Percentiles rank a stretch among this genome's conserved stretches.
Evolutionary conservation across 768 basidiomycete species (phyloP).

Genomic region (Amanita jacksonii): DNA sequence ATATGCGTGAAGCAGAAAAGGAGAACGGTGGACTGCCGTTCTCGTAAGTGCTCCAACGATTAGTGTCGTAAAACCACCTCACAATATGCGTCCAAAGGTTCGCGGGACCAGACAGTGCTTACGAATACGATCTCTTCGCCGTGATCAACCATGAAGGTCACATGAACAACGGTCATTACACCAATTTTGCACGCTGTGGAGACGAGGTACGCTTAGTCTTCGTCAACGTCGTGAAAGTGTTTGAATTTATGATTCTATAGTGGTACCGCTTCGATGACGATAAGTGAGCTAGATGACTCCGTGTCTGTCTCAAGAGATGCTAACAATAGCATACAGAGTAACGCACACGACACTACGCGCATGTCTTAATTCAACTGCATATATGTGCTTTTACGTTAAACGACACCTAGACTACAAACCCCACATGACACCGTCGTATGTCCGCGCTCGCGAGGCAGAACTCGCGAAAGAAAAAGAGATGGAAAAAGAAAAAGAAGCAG

Average conservation of each 20-base stretch:
- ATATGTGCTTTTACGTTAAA: constrained; percentile 96
- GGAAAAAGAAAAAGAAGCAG: constrained; percentile 40
- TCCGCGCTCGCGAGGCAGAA: constrained; percentile 55
- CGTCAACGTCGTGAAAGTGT: neutral
- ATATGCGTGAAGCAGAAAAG: constrained; percentile 41
- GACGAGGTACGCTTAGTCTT: constrained; percentile 60
- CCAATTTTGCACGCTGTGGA: constrained; percentile 73
- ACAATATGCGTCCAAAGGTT: constrained; percentile 20
- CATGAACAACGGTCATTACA: constrained; percentile 93
- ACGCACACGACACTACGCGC: constrained; percentile 57
- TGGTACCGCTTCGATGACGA: constrained; percentile 97
- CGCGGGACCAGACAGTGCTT: constrained; percentile 57
- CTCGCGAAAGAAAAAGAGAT: constrained; percentile 50
- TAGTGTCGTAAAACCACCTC: neutral
- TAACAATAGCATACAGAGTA: constrained; percentile 36
- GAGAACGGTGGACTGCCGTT: constrained; percentile 21
- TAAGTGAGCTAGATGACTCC: constrained; percentile 42
- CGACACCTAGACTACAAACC: constrained; percentile 80
- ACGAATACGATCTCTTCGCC: constrained; percentile 85
- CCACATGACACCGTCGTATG: constrained; percentile 56
- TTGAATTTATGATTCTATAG: constrained; percentile 24
- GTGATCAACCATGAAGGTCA: constrained; percentile 94
- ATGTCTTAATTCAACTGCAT: constrained; percentile 67
- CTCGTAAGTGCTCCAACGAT: constrained; percentile 18
- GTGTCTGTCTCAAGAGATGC: neutral